phyloP scores from a whole-genome alignment of 768 basidiomycete species.

The Suillus placidus region DNA sequence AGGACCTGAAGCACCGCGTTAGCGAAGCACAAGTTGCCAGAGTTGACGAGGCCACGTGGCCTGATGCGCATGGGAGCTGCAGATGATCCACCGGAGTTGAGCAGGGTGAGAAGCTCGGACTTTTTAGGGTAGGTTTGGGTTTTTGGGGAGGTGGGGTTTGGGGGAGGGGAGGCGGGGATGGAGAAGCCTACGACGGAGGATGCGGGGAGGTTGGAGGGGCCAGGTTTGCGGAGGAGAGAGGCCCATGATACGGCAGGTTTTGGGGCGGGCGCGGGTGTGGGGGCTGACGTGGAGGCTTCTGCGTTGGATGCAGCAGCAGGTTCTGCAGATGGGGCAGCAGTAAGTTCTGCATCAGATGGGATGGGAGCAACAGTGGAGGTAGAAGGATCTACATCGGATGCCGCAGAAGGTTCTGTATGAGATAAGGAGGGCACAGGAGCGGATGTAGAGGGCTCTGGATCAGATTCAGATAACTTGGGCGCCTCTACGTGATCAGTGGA shows the following conservation, averaged over 20 bases:
- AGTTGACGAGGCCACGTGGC: conserved; percentile 87
- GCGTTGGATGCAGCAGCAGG: neutral
- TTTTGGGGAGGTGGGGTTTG: conserved; percentile 24
- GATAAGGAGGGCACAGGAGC: conserved; percentile 4
- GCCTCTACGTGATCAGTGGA: conserved; percentile 19
- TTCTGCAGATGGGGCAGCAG: conserved; percentile 6
- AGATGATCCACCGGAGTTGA: conserved; percentile 43
- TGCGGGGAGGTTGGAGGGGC: conserved; percentile 55
- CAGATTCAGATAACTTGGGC: neutral
- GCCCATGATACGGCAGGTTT: conserved; percentile 69
- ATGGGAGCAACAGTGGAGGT: neutral
- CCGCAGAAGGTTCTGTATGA: conserved; percentile 5
- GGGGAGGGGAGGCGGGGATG: conserved; percentile 52
- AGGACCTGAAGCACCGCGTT: conserved; percentile 92
- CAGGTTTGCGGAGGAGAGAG: conserved; percentile 59
- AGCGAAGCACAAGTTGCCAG: conserved; percentile 97
- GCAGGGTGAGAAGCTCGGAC: conserved; percentile 55
- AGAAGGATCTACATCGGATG: conserved; percentile 9
- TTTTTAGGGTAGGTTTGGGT: conserved; percentile 43
- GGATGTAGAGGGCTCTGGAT: conserved; percentile 6
- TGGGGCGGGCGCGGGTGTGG: conserved; percentile 24
- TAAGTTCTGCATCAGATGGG: conserved; percentile 6
- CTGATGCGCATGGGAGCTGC: conserved; percentile 42
- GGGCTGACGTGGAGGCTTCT: neutral
- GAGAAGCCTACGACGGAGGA: conserved; percentile 78